A percentile compares a stretch with the other conserved stretches of the same genome.
phyloP scores from a whole-genome alignment of 768 basidiomycete species.

The Lactarius sp. region DNA sequence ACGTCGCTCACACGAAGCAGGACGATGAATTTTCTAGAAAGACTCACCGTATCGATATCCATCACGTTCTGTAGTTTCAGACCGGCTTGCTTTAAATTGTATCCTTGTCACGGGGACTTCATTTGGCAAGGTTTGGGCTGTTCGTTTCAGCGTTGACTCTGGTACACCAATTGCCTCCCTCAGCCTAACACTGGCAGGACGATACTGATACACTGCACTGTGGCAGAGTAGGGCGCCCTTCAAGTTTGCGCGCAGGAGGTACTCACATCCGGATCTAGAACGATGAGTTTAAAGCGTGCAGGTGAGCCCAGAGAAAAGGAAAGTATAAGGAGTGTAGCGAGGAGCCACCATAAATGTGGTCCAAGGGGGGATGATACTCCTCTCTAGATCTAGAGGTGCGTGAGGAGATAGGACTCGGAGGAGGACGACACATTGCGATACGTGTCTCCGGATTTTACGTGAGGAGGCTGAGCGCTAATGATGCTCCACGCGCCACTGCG shows the following conservation, averaged over 20 bases:
- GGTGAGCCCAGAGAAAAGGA: not conserved
- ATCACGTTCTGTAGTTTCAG: slow-evolving; percentile 14
- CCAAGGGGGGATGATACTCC: too few species aligned
- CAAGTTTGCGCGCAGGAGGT: not conserved
- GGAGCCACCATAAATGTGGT: not conserved
- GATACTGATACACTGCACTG: not conserved
- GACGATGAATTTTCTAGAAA: slow-evolving; percentile 2
- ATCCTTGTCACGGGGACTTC: not conserved
- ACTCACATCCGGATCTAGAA: not conserved
- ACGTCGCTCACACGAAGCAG: not conserved
- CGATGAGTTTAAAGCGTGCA: not conserved
- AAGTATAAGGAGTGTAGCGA: not conserved
- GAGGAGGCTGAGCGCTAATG: not conserved
- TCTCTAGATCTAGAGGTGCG: not conserved
- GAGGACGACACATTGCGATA: not conserved
- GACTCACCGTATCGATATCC: slow-evolving; percentile 16
- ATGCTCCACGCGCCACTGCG: slow-evolving; percentile 1
- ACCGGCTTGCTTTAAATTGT: not conserved
- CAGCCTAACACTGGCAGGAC: not conserved
- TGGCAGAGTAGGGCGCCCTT: not conserved
- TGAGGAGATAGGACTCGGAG: not conserved
- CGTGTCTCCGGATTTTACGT: not conserved
- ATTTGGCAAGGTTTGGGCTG: not conserved
- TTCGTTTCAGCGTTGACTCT: not conserved
- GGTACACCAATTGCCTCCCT: not conserved